A percentile compares a stretch with the other conserved stretches of the same genome.
These are phyloP conservation scores for Lachancea sp. DNA, from an alignment of 805 yeast species.

Conservation along the genomic window DNA sequence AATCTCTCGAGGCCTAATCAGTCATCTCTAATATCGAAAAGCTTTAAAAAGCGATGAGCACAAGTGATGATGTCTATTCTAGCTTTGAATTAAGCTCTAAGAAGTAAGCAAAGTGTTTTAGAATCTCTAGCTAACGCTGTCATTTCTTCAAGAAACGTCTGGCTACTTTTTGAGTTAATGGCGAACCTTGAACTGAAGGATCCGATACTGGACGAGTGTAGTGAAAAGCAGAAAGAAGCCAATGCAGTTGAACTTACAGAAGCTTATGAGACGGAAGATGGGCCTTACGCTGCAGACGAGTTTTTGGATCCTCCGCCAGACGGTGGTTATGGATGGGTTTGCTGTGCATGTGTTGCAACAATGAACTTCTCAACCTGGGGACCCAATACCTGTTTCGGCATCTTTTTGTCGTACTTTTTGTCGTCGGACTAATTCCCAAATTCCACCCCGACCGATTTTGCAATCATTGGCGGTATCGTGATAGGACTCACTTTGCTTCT, in stretches of 20 bases:
- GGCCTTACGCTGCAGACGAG: conserved; percentile 10
- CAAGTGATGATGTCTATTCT: too few relatives aligned
- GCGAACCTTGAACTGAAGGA: neutral
- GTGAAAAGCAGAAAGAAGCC: neutral
- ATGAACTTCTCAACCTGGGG: conserved; percentile 68
- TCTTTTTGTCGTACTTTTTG: conserved; percentile 53
- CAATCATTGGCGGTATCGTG: conserved; percentile 62
- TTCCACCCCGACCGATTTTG: conserved; percentile 52
- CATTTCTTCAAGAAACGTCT: too few relatives aligned
- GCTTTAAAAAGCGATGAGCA: too few relatives aligned
- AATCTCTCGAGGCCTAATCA: too few relatives aligned
- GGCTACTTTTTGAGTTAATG: too few relatives aligned
- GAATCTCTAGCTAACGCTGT: too few relatives aligned
- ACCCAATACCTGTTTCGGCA: conserved; percentile 56
- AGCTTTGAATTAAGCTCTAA: too few relatives aligned
- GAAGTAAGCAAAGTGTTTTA: too few relatives aligned
- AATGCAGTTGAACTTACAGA: neutral
- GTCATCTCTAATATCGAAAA: too few relatives aligned
- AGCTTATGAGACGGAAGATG: conserved; percentile 7
- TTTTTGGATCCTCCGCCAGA: conserved; percentile 44
- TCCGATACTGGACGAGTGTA: neutral
- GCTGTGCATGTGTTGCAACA: conserved; percentile 43
- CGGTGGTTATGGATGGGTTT: conserved; percentile 66
- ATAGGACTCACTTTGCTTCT: conserved; percentile 48
- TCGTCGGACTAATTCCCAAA: conserved; percentile 46